phyloP scores from a whole-genome alignment of 139 green algal genomes.

The Eudorina sp. region DNA sequence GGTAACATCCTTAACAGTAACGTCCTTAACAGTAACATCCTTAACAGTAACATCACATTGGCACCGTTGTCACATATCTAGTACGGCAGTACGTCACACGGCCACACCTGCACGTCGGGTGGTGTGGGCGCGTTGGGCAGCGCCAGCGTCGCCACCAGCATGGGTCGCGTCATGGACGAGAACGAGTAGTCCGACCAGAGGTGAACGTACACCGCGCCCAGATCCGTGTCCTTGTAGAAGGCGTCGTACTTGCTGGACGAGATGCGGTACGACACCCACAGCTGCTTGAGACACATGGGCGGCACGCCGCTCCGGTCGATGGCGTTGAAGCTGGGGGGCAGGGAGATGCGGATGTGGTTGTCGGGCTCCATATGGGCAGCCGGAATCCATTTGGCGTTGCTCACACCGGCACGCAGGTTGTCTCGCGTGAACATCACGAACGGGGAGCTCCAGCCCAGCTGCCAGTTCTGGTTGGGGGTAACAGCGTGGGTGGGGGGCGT shows the following conservation, averaged over 20 bases:
- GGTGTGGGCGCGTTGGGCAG: slow-evolving; percentile 23
- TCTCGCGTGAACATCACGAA: slow-evolving; percentile 14
- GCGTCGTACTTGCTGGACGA: slow-evolving; percentile 23
- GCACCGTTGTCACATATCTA: background rate
- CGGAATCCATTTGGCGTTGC: background rate
- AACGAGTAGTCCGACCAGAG: slow-evolving; percentile 1
- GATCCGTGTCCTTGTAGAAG: slow-evolving; percentile 3
- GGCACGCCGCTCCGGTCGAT: slow-evolving; percentile 17
- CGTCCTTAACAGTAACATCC: too few relatives aligned
- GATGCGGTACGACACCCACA: slow-evolving; percentile 38
- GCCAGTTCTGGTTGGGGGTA: slow-evolving; percentile 6
- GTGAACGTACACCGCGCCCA: slow-evolving; percentile 10
- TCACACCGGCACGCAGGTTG: background rate
- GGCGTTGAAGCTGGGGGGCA: background rate
- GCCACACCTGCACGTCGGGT: background rate
- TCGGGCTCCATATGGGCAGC: background rate
- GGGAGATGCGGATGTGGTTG: slow-evolving; percentile 19
- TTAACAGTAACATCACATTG: background rate
- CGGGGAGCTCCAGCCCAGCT: slow-evolving; percentile 41
- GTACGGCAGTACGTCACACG: background rate
- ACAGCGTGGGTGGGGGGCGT: background rate
- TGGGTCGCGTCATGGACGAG: background rate
- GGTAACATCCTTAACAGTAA: too few relatives aligned
- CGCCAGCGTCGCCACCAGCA: background rate
- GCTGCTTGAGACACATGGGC: background rate